Percentiles rank a stretch among this genome's conserved stretches.
These are phyloP conservation scores for Populus ilicifolia DNA, from an alignment of 345 rosid species.

Conservation along the genomic window DNA sequence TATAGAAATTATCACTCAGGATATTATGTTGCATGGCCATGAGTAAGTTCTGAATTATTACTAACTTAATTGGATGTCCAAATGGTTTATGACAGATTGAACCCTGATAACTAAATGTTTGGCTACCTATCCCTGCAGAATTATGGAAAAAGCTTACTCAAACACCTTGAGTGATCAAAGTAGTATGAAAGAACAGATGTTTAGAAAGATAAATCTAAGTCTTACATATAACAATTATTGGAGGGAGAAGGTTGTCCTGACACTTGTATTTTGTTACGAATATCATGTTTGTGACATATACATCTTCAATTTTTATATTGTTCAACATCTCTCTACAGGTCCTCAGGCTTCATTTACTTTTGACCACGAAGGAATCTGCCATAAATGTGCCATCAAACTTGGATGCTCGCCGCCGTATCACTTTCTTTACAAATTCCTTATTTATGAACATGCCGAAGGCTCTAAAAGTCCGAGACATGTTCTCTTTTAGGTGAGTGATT, in stretches of 20 bases:
- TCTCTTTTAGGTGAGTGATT: conserved; percentile 71
- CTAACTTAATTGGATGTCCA: conserved; percentile 6
- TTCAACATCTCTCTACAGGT: conserved; percentile 40
- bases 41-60: conserved; percentile 54
- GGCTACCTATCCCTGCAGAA: conserved; percentile 37
- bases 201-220: conserved; percentile 53
- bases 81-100: not conserved
- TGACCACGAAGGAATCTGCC: conserved; percentile 94
- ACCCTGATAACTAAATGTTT: conserved; percentile 4
- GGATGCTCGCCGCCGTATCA: conserved; percentile 97
- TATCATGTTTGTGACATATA: not conserved
- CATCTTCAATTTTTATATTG: conserved; percentile 10
- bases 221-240: conserved; percentile 27
- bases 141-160: conserved; percentile 45
- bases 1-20: conserved; percentile 75
- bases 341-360: conserved; percentile 68
- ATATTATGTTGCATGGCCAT: conserved; percentile 63
- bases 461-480: conserved; percentile 83
- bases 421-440: conserved; percentile 94
- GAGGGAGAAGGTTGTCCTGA: conserved; percentile 68
- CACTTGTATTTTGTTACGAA: not conserved
- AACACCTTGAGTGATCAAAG: conserved; percentile 17
- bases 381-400: conserved; percentile 86
- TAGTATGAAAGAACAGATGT: conserved; percentile 57
- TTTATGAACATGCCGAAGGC: conserved; percentile 94